Percentiles rank a stretch among this genome's conserved stretches.
Evolutionary conservation across 73 alveolate genomes (phyloP).

Genomic region (Diophrys appendiculata): DNA sequence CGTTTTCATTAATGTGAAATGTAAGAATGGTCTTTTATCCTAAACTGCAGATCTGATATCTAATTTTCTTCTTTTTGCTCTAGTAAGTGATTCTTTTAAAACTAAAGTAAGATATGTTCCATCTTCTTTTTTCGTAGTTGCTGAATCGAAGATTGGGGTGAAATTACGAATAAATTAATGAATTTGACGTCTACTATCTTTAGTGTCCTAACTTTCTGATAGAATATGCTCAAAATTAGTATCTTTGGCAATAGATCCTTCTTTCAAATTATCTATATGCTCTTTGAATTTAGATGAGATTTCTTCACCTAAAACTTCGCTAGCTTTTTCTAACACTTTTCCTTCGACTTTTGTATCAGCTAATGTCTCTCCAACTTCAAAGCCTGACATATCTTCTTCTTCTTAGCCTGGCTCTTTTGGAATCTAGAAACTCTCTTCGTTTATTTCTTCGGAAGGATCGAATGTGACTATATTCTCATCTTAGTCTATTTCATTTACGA

Average conservation of each 20-base stretch:
- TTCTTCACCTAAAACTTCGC: constrained; percentile 54
- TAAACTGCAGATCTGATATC: constrained; percentile 17
- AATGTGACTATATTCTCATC: constrained; percentile 81
- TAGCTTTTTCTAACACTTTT: constrained; percentile 34
- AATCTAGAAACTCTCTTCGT: background rate
- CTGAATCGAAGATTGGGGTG: background rate
- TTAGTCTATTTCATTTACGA: constrained; percentile 93
- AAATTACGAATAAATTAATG: constrained; percentile 50
- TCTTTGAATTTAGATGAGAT: constrained; percentile 36
- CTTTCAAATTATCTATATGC: constrained; percentile 53
- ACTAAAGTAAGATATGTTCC: constrained; percentile 24
- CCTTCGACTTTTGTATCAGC: constrained; percentile 36
- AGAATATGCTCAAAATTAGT: constrained; percentile 12
- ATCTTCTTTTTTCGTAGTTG: constrained; percentile 10
- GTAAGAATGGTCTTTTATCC: constrained; percentile 50
- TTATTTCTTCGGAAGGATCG: constrained; percentile 55
- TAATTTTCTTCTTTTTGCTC: constrained; percentile 66
- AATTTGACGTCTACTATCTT: constrained; percentile 62
- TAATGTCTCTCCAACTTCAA: background rate
- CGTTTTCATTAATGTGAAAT: constrained; percentile 82
- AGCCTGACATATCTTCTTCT: background rate
- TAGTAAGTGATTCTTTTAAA: constrained; percentile 14
- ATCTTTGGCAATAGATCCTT: constrained; percentile 52
- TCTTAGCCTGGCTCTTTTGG: background rate
- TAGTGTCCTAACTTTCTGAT: constrained; percentile 34